Evolutionary conservation across 805 yeast genomes (phyloP).

Genomic region (Kodamaea hsintzibuensis): DNA sequence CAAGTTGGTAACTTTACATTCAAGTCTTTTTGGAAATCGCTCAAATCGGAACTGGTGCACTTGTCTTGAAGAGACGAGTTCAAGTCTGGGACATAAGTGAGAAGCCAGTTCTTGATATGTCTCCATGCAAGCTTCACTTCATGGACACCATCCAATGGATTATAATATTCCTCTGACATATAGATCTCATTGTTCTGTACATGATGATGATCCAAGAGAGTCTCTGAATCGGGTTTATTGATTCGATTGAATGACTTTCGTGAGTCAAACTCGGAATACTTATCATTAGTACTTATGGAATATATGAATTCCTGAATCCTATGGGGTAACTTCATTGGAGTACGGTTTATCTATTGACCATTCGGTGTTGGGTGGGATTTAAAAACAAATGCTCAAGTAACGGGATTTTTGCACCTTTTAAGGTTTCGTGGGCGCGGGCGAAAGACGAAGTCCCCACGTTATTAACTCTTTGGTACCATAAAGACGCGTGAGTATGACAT

Average conservation of each 20-base stretch:
- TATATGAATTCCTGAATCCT: constrained; percentile 60
- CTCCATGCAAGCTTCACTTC: constrained; percentile 83
- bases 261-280: constrained; percentile 66
- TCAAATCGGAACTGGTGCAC: constrained; percentile 77
- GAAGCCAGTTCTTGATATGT: constrained; percentile 83
- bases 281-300: constrained; percentile 64
- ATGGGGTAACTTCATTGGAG: constrained; percentile 29
- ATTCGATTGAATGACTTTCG: constrained; percentile 45
- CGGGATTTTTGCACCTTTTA: neutral
- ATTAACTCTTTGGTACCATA: neutral
- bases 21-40: constrained; percentile 81
- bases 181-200: constrained; percentile 23
- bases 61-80: constrained; percentile 74
- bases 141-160: constrained; percentile 62
- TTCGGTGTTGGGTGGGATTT: neutral
- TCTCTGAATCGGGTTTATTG: constrained; percentile 42
- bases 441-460: neutral
- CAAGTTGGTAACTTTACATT: constrained; percentile 74
- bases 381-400: neutral
- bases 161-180: constrained; percentile 33
- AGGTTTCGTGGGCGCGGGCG: neutral
- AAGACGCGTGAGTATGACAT: neutral
- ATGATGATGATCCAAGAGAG: constrained; percentile 30
- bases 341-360: neutral
- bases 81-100: constrained; percentile 76